Percentiles rank a stretch among this genome's conserved stretches.
These are phyloP conservation scores for Coniferiporia sulphurascens DNA, from an alignment of 1,284 basidiomycete genomes.

Conservation along the genomic window DNA sequence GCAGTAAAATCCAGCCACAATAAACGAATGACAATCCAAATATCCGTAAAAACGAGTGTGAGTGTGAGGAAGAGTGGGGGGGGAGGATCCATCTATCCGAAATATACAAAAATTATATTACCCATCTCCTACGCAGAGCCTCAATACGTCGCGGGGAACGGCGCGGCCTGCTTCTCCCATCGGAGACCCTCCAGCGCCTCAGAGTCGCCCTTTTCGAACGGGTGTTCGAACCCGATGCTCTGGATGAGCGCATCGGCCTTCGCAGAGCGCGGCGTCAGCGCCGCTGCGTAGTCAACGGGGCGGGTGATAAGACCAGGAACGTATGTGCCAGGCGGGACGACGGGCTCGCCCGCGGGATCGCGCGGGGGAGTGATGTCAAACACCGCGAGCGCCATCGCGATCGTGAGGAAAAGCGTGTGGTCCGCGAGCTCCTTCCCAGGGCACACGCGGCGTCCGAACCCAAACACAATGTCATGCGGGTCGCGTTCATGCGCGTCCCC, in stretches of 20 bases:
- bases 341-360: constrained; percentile 15
- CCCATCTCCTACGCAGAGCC: neutral
- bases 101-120: no score
- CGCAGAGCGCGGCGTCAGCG: constrained; percentile 12
- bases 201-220: constrained; percentile 15
- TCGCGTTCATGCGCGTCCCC: constrained; percentile 11
- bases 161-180: constrained; percentile 9
- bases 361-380: constrained; percentile 16
- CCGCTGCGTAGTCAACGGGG: constrained; percentile 15
- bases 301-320: constrained; percentile 15
- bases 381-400: constrained; percentile 19
- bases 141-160: constrained; percentile 11
- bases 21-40: no score
- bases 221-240: constrained; percentile 6
- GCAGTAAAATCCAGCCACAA: no score
- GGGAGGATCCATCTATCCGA: no score
- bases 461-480: constrained; percentile 14
- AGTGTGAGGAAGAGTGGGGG: no score
- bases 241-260: constrained; percentile 15
- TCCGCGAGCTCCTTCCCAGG: constrained; percentile 21
- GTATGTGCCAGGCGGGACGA: neutral
- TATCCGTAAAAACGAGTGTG: no score
- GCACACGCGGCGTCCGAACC: constrained; percentile 20
- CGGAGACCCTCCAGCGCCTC: constrained; percentile 6
- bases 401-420: constrained; percentile 17